Percentiles rank a stretch among this genome's conserved stretches.
phyloP scores from a whole-genome alignment of 2,329 filamentous ascomycete species.

The Scytalidium sp. region DNA sequence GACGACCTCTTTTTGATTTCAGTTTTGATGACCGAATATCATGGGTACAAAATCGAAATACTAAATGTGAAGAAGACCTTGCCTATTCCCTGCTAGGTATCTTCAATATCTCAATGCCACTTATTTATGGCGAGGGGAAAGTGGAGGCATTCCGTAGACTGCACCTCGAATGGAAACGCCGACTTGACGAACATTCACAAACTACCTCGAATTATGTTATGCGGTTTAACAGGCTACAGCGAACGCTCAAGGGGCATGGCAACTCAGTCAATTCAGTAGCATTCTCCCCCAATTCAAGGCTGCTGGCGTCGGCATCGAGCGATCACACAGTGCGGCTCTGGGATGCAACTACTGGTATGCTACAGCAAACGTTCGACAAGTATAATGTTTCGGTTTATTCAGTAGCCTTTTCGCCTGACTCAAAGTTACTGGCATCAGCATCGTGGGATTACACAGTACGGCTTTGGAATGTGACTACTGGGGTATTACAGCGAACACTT shows the following conservation, averaged over 20 bases:
- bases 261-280: constrained; percentile 4
- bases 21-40: constrained; percentile 25
- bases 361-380: not conserved
- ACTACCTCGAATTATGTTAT: constrained; percentile 6
- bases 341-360: not conserved
- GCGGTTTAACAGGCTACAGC: constrained; percentile 4
- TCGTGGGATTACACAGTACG: not conserved
- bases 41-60: constrained; percentile 34
- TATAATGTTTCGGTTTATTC: not conserved
- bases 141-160: constrained; percentile 25
- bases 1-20: constrained; percentile 11
- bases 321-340: constrained; percentile 1
- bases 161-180: constrained; percentile 9
- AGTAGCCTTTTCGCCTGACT: constrained; percentile 6
- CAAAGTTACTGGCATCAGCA: constrained; percentile 3
- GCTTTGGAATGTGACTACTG: constrained; percentile 88
- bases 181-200: constrained; percentile 10
- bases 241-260: constrained; percentile 1
- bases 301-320: constrained; percentile 1
- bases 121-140: constrained; percentile 35
- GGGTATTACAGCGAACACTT: constrained; percentile 76
- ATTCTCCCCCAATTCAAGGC: not conserved
- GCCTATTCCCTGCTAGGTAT: constrained; percentile 42
- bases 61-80: constrained; percentile 35
- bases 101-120: constrained; percentile 39